Base-by-base conservation (phyloP, 1,284 basidiomycete genomes). In the Ustilago curta region DNA sequence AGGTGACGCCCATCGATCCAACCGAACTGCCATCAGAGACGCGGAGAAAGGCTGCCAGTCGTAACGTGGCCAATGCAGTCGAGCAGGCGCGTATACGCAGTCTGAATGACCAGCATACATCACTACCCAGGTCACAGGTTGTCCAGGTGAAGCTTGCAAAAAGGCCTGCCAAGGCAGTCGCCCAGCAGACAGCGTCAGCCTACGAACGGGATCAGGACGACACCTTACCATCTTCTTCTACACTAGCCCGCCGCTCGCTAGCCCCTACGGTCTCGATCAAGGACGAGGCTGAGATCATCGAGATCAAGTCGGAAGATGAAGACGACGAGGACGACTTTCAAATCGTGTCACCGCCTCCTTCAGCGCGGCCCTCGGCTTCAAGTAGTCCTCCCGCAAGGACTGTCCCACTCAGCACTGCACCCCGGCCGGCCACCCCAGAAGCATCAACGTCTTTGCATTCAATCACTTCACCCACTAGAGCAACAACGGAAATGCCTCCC, bases 251-350 rank as follows among this genome's bases (percentile, higher is more conserved):
- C 18, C 57, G 49, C 19, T 48, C 53, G 3, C 29, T 49, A n/a
- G 47, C 51, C 4, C 40, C 47, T 4, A 18, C 43, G 0, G 49
- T 44, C 1, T 27, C 47, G 2, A 42, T 70, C 47, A 72, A 72
- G 57, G 11, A 52, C 7, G 69, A 65, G 21, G 32, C 61, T 1
- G 61, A 69, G 14, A 44, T 71, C 31, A 76, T 76, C 47, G 69
- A 76, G 56, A 68, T 76, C 65, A 69, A 65, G 48, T 76, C 73
- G 3, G 72, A 71, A 47, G 67, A 69, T n/a, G 72, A 75, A n/a
- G 68, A 71, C 18, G 73, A 66, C 2, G 58, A 61, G 18, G 58
- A 53, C 19, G 70, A 60, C 12, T 64, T 70, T n/a, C 55, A 65
- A 37, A 70, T 75, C 25, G 44, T 74, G 0, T 57, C 61, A 8